Evolutionary conservation across 257 asterid genomes (phyloP).

Genomic region (Lithospermum erythrorhizon): DNA sequence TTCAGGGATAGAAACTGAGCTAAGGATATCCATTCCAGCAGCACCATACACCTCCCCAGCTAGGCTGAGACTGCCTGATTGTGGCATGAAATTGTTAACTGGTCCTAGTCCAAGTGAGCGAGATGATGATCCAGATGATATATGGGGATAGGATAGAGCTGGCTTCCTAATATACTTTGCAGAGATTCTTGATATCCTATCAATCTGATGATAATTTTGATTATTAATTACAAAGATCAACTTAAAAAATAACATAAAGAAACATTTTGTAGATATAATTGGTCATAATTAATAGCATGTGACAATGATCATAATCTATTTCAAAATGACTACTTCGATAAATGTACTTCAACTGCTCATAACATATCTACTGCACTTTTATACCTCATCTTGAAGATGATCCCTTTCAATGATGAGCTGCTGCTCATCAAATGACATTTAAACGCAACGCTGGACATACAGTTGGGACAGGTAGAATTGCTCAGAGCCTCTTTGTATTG

Average conservation of each 20-base stretch:
- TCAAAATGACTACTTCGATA: no score
- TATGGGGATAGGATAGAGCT: neutral
- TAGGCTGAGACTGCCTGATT: neutral
- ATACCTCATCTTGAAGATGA: constrained; percentile 18
- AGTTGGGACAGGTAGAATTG: constrained; percentile 1
- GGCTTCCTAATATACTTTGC: constrained; percentile 3
- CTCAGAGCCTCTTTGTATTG: constrained; percentile 7
- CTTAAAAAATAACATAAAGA: no score
- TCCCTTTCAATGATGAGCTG: constrained; percentile 11
- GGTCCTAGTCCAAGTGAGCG: neutral
- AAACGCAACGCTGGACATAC: constrained; percentile 3
- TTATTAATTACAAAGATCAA: no score
- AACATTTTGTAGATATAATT: no score
- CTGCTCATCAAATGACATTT: constrained; percentile 9
- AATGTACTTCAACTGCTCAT: no score
- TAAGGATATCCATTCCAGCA: neutral
- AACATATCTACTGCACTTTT: no score
- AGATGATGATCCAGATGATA: neutral
- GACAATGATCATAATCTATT: no score
- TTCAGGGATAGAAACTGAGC: neutral
- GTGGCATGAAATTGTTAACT: neutral
- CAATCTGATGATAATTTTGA: no score
- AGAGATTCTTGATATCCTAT: neutral
- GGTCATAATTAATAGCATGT: no score
- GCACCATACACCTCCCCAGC: neutral